Evolutionary conservation across 2,329 filamentous ascomycete genomes (phyloP), one percentile per base, ranked within the genome.

Genomic region (Chrysosporium queenslandicum): DNA sequence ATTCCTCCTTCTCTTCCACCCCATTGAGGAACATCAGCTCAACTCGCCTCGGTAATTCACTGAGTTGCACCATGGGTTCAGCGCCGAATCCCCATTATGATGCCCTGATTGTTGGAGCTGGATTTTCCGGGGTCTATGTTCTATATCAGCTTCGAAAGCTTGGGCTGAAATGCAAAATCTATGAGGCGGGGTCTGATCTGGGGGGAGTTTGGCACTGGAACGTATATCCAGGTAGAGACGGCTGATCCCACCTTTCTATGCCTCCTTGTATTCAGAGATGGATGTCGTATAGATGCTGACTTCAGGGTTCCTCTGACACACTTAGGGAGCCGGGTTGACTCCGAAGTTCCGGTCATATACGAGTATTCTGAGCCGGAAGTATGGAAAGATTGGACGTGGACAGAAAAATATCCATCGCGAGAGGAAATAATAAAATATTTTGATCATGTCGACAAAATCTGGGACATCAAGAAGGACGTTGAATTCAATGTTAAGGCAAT

Each of bases 121-220:
- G 64, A 7, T 63, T 64, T 49, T 58, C 60, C n/a, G 75, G 75
- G 12, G 64, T 77, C 16, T 78, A 74, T 53, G 72, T 73, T 64
- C 71, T 79, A 32, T 74, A 78, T 56, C 71, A 71, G 0, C 69
- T 79, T 9, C 73, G 76, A 2, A 73, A 78, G 8, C 67, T 68
- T 8, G 78, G 77, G 0, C 61, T 74, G 27, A 74, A 73, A 11
- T 65, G 69, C 1, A 68, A 72, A 27, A 68, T 80, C 20, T 76
- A 74, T 55, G 79, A 82, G 55, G 75, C 76, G 0, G 78, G 74
- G 9, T 69, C 69, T 7, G 71, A 74, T 47, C 61, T 71, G 0
- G 78, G 77, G 2, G 78, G 77, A 21, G 74, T 71, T 0, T 82
- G 79, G 79, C 64, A 71, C 40, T 79, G 72, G 74, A 80, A 79